Conservation (phyloP, 2,329 filamentous ascomycete genomes). For the Didymella pinodella region DNA sequence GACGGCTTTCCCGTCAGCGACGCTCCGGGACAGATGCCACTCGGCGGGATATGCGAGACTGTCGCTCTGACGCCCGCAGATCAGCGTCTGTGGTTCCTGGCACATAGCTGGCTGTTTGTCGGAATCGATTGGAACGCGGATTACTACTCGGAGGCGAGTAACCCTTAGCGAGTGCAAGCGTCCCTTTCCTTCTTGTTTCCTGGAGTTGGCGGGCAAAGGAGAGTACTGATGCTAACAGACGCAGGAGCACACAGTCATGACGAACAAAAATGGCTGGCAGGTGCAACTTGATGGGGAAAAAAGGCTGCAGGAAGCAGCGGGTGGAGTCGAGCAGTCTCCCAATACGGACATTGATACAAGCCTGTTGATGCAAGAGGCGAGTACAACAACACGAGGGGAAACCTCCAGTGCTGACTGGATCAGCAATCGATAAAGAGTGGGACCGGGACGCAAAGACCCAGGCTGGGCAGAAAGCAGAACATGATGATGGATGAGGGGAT, state of each 20-base stretch:
- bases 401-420: conserved; percentile 1
- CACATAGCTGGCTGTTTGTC: conserved; percentile 23
- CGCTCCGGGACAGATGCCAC: conserved; percentile 10
- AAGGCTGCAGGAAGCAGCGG: not conserved
- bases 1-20: conserved; percentile 18
- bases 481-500: conserved; percentile 7
- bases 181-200: not conserved
- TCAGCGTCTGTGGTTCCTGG: conserved; percentile 20
- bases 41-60: conserved; percentile 15
- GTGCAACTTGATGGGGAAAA: not conserved
- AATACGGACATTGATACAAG: not conserved
- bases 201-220: not conserved
- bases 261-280: not conserved
- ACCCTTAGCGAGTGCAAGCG: not conserved
- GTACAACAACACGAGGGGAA: not conserved
- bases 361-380: conserved; percentile 3
- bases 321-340: not conserved
- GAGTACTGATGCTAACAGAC: not conserved
- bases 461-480: not conserved
- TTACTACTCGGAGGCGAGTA: conserved; percentile 14
- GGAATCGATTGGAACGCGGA: conserved; percentile 20
- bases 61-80: conserved; percentile 14
- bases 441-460: not conserved
- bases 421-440: not conserved
- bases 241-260: not conserved